A percentile compares a stretch with the other conserved stretches of the same genome.
Evolutionary conservation across 75 land plant species (phyloP).

Genomic region (Ceratopteris richardii): DNA sequence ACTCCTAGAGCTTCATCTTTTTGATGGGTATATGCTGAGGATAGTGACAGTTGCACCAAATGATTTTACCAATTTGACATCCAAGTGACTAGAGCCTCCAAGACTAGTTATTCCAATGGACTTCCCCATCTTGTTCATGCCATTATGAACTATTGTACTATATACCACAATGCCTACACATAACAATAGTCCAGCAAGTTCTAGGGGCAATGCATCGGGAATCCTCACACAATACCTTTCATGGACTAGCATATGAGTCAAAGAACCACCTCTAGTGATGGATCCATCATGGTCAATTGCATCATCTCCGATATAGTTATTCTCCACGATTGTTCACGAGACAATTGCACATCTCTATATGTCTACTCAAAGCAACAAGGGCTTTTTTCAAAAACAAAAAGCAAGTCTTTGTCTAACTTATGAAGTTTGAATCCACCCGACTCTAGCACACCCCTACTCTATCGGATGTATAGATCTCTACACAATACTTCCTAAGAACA

Average conservation of each 20-base stretch:
- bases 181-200: slow-evolving; percentile 63
- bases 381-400: no score
- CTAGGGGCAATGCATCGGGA: slow-evolving; percentile 56
- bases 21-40: slow-evolving; percentile 65
- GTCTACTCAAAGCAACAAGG: no score
- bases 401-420: no score
- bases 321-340: no score
- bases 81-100: slow-evolving; percentile 91
- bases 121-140: slow-evolving; percentile 77
- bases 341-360: no score
- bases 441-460: no score
- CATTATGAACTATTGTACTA: slow-evolving; percentile 69
- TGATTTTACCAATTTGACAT: slow-evolving; percentile 79
- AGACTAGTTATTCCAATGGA: slow-evolving; percentile 77
- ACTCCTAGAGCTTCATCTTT: slow-evolving; percentile 59
- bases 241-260: slow-evolving; percentile 53
- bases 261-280: slow-evolving; percentile 80
- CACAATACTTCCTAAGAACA: no score
- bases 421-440: no score
- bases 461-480: no score
- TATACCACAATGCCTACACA: slow-evolving; percentile 92
- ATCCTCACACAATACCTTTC: slow-evolving; percentile 56
- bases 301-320: slow-evolving; percentile 44
- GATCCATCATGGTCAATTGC: slow-evolving; percentile 29
- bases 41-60: slow-evolving; percentile 79